Evolutionary conservation across 2,329 filamentous ascomycete species (phyloP).

Genomic region (Trichoderma harzianum): DNA sequence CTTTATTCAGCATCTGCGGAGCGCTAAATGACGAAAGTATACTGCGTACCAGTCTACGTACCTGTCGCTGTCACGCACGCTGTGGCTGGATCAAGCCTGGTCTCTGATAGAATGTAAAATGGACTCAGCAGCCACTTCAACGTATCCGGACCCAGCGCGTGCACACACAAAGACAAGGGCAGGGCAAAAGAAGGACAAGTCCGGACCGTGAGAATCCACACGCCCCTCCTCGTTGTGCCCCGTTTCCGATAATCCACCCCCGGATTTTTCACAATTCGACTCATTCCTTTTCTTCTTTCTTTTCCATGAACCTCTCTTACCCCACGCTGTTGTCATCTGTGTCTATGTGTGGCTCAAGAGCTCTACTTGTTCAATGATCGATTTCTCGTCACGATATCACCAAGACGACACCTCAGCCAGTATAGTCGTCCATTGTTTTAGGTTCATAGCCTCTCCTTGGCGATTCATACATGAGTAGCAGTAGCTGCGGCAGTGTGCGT

Average conservation of each 20-base stretch:
- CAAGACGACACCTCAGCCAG: background rate
- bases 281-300: constrained; percentile 15
- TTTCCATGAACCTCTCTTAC: constrained; percentile 14
- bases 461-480: constrained; percentile 2
- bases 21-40: background rate
- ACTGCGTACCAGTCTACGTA: background rate
- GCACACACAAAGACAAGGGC: background rate
- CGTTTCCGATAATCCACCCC: constrained; percentile 19
- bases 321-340: constrained; percentile 9
- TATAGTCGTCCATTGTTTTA: background rate
- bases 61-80: background rate
- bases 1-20: background rate
- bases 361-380: constrained; percentile 9
- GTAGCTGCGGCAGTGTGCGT: background rate
- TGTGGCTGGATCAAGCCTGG: background rate
- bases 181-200: background rate
- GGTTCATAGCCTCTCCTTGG: background rate
- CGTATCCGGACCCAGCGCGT: background rate
- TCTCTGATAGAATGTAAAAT: background rate
- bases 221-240: constrained; percentile 11
- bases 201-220: constrained; percentile 16
- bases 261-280: constrained; percentile 19
- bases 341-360: constrained; percentile 4
- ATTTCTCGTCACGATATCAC: background rate
- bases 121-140: background rate